Evolutionary conservation across 306 rosid species (phyloP).

Genomic region (Quillaja saponaria): DNA sequence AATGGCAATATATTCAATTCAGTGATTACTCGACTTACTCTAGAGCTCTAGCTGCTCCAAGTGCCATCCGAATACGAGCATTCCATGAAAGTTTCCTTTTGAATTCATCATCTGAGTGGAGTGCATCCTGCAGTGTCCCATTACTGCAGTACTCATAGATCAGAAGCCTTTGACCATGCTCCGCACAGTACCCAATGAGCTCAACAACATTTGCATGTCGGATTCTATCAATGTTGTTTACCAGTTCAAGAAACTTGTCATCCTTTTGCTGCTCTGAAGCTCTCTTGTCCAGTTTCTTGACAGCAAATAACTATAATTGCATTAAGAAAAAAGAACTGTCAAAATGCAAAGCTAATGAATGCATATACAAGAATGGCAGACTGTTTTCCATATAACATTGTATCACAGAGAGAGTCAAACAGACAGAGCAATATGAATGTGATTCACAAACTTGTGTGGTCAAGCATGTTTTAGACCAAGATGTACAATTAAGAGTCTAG

Average conservation of each 20-base stretch:
- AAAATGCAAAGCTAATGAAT: slow-evolving; percentile 27
- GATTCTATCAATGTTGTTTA: slow-evolving; percentile 70
- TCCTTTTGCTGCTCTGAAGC: slow-evolving; percentile 67
- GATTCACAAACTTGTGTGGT: slow-evolving; percentile 1
- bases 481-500: slow-evolving; percentile 5
- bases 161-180: slow-evolving; percentile 94
- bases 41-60: slow-evolving; percentile 93
- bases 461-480: slow-evolving; percentile 15
- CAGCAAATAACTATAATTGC: slow-evolving; percentile 74
- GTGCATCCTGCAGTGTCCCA: slow-evolving; percentile 77
- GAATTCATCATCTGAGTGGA: slow-evolving; percentile 73
- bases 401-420: slow-evolving; percentile 4
- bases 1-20: background rate
- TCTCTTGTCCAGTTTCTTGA: slow-evolving; percentile 80
- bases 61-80: slow-evolving; percentile 84
- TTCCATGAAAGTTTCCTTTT: slow-evolving; percentile 74
- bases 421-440: slow-evolving; percentile 21
- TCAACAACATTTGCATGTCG: slow-evolving; percentile 81
- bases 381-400: background rate
- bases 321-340: slow-evolving; percentile 29
- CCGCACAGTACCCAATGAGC: slow-evolving; percentile 92
- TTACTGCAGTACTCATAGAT: slow-evolving; percentile 80
- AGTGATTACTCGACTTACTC: slow-evolving; percentile 66
- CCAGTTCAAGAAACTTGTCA: slow-evolving; percentile 80
- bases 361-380: slow-evolving; percentile 21